Conservation (phyloP, 176 grass and related monocot species). For the Chloris gayana region DNA sequence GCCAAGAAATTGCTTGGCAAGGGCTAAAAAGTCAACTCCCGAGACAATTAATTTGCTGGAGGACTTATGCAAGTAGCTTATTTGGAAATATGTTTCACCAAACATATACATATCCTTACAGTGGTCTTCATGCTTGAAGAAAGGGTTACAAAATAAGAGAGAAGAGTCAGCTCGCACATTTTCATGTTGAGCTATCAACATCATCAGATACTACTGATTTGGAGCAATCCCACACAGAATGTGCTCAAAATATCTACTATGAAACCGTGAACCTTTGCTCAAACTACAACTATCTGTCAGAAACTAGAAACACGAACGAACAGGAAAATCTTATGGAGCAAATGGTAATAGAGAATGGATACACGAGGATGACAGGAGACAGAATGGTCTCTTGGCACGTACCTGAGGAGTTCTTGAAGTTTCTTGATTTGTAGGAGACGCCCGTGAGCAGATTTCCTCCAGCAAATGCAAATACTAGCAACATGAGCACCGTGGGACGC, state of each 20-base stretch:
- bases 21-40: neutral
- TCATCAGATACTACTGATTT: neutral
- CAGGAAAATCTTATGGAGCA: slow-evolving; percentile 1
- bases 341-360: neutral
- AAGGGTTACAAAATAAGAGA: neutral
- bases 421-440: slow-evolving; percentile 3
- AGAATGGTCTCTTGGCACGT: neutral
- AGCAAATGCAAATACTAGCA: slow-evolving; percentile 29
- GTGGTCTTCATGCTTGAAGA: neutral
- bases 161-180: slow-evolving; percentile 4
- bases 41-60: neutral
- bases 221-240: neutral
- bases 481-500: neutral
- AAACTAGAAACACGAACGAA: slow-evolving; percentile 1
- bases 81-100: slow-evolving; percentile 1
- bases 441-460: slow-evolving; percentile 22
- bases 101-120: slow-evolving; percentile 6
- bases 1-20: neutral
- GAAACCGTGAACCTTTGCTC: slow-evolving; percentile 8
- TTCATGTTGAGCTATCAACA: neutral
- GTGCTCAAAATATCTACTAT: neutral
- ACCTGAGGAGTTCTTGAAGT: slow-evolving; percentile 17
- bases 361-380: neutral
- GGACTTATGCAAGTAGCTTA: slow-evolving; percentile 7
- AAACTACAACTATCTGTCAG: slow-evolving; percentile 4